Evolutionary conservation across 2,329 filamentous ascomycete species (phyloP), one percentile per base, ranked within the genome.

Genomic region (Annulohypoxylon truncatum): DNA sequence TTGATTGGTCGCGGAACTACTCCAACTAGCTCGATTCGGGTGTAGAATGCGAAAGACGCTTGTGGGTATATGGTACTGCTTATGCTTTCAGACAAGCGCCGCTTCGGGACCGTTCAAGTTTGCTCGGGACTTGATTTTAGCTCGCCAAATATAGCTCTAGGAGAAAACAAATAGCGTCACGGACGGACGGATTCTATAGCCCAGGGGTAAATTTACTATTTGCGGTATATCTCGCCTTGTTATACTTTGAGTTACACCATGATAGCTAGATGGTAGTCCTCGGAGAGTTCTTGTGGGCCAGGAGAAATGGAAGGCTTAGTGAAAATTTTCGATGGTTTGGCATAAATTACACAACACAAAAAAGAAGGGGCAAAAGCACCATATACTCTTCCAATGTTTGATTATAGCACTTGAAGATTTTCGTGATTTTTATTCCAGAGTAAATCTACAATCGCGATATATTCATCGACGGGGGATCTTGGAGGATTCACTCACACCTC

Each of bases 61-160:
- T 33, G 28, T 53, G 33, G 15, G 33, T 40, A 51, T 28, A 48
- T 8, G 31, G 33, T 28, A 48, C 33, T 48, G 61, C 55, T 60
- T 54, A 60, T 40, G 18, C 4, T 15, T 42, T 35, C 44, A 40
- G 47, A 29, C 38, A 38, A 24, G 24, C 33, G 47, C n/a, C 5
- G 26, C 47, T 57, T 60, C 55, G 46, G 60, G 28, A n/a, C 31
- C 44, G 26, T 22, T 35, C 13, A 53, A 42, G 57, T 68, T 68
- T 66, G 62, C 62, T 60, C 26, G 50, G 18, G 38, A 53, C 28
- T 28, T 59, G 33, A 31, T 38, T 48, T 60, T 24, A 31, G 18
- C 15, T 61, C 28, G 13, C 48, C 48, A 29, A 58, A 47, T 44
- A 33, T 35, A 26, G 28, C 20, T 57, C 28, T 3, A 42, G 22